Evolutionary conservation across 2,329 filamentous ascomycete genomes (phyloP).

Genomic region (Penicillium sp.): DNA sequence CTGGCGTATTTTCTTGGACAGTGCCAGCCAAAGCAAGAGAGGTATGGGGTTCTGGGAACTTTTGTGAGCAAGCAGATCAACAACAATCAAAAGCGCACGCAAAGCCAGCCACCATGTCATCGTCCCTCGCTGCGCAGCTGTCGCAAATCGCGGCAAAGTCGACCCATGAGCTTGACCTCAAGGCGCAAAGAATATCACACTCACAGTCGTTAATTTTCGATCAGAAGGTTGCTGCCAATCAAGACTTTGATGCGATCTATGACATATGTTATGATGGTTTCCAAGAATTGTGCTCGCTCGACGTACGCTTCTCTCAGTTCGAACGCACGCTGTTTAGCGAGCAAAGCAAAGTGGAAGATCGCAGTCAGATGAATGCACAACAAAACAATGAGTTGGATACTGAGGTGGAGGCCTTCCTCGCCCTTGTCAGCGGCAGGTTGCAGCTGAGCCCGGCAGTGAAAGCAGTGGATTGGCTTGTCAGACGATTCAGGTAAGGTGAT

Average conservation of each 20-base stretch:
- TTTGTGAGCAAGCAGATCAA: constrained; percentile 6
- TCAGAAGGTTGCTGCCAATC: constrained; percentile 75
- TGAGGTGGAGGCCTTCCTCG: constrained; percentile 79
- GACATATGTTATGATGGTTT: constrained; percentile 86
- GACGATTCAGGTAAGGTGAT: constrained; percentile 73
- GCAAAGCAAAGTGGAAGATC: constrained; percentile 86
- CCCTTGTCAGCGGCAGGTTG: constrained; percentile 73
- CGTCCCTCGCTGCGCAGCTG: constrained; percentile 89
- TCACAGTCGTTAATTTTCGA: constrained; percentile 96
- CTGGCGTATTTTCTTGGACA: too few species aligned
- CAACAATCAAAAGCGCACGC: too few species aligned
- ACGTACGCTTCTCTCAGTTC: constrained; percentile 75
- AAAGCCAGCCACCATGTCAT: constrained; percentile 62
- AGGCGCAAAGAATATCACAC: constrained; percentile 88
- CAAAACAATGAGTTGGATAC: constrained; percentile 82
- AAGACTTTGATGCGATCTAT: constrained; percentile 89
- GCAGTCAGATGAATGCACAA: constrained; percentile 75
- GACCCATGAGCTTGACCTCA: constrained; percentile 87
- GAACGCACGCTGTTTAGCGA: constrained; percentile 83
- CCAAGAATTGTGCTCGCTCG: constrained; percentile 85
- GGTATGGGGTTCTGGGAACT: constrained; percentile 6
- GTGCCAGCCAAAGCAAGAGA: neutral
- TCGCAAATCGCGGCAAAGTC: constrained; percentile 88
- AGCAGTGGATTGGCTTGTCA: constrained; percentile 90
- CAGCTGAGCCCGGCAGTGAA: constrained; percentile 86